Conservation (phyloP, 1,284 basidiomycete species). For the Tilletia horrida region DNA sequence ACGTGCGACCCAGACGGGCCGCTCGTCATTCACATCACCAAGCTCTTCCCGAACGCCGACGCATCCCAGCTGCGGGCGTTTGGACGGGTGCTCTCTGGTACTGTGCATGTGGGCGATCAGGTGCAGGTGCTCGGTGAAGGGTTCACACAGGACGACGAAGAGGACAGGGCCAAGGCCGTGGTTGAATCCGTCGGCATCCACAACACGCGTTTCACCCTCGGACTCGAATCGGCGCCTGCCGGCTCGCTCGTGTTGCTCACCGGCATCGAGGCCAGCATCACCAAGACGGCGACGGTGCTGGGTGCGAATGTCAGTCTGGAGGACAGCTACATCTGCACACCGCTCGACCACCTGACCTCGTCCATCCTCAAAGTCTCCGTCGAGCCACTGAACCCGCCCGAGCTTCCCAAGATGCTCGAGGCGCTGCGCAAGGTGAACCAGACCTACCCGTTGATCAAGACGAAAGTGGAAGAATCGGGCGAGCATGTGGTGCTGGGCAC, state of each 20-base stretch:
- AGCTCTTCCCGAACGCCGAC: constrained; percentile 91
- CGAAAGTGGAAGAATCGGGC: constrained; percentile 96
- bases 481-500: constrained; percentile 97
- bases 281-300: constrained; percentile 83
- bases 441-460: constrained; percentile 86
- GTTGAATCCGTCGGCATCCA: constrained; percentile 85
- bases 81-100: constrained; percentile 89
- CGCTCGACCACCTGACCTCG: constrained; percentile 91
- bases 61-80: constrained; percentile 93
- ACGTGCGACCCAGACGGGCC: constrained; percentile 79
- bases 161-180: constrained; percentile 86
- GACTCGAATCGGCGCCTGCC: constrained; percentile 79
- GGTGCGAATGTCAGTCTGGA: constrained; percentile 28
- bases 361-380: constrained; percentile 98
- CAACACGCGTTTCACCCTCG: constrained; percentile 89
- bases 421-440: constrained; percentile 96
- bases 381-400: constrained; percentile 93
- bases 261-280: constrained; percentile 88
- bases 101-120: constrained; percentile 72
- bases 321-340: constrained; percentile 89
- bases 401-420: constrained; percentile 96
- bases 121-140: constrained; percentile 97
- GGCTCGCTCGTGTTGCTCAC: constrained; percentile 89
- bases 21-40: constrained; percentile 85
- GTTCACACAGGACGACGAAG: constrained; percentile 95